These are phyloP conservation scores for Macrolepiota dolichaula DNA, from an alignment of 768 basidiomycete genomes.

Conservation along the genomic window DNA sequence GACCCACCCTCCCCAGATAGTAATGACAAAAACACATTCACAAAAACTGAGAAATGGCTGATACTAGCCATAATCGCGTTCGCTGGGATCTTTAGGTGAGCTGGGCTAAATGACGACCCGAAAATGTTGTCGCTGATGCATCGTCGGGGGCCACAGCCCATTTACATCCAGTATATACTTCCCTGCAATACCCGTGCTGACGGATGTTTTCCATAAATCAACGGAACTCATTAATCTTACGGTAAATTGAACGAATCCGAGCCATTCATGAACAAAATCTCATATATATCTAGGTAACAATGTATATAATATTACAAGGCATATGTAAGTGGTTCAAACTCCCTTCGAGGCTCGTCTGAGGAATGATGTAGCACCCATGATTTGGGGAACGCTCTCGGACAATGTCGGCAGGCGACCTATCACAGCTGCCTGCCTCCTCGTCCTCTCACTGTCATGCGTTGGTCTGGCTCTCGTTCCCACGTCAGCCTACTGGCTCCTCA, in stretches of 20 bases:
- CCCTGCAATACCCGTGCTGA: slow-evolving; percentile 71
- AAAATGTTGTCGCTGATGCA: not conserved
- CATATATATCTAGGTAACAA: slow-evolving; percentile 41
- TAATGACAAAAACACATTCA: slow-evolving; percentile 42
- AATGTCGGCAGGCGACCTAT: slow-evolving; percentile 60
- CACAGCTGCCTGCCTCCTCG: slow-evolving; percentile 57
- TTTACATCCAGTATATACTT: slow-evolving; percentile 77
- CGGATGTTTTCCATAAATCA: slow-evolving; percentile 58
- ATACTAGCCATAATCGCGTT: slow-evolving; percentile 57
- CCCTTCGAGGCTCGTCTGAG: not conserved
- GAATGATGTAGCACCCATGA: slow-evolving; percentile 47
- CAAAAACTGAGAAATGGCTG: slow-evolving; percentile 60
- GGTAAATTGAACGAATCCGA: slow-evolving; percentile 28
- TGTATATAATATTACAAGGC: slow-evolving; percentile 71
- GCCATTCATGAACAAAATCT: not conserved
- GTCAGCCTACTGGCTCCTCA: slow-evolving; percentile 71
- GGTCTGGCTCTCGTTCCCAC: slow-evolving; percentile 47
- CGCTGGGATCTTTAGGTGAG: slow-evolving; percentile 63
- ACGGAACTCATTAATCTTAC: slow-evolving; percentile 77
- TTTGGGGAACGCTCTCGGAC: slow-evolving; percentile 74
- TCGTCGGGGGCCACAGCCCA: slow-evolving; percentile 36
- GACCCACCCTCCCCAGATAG: not conserved
- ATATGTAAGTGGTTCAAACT: slow-evolving; percentile 36
- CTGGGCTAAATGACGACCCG: not conserved
- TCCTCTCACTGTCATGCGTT: slow-evolving; percentile 66